phyloP scores from a whole-genome alignment of 345 rosid genomes.

The Brassica incana region DNA sequence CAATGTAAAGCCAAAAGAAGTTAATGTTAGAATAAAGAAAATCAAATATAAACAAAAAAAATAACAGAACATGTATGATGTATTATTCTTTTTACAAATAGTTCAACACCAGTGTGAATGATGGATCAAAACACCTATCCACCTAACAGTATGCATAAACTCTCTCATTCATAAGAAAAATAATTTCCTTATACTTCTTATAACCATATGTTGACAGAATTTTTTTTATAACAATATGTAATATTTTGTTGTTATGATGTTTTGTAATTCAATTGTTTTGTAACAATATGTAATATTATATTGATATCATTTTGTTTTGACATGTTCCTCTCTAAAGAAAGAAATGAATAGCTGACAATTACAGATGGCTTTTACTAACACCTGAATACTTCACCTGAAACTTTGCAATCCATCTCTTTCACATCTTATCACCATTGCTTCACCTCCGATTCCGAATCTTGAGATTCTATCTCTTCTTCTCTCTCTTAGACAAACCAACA shows the following conservation, averaged over 20 bases:
- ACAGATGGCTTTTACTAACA: constrained; percentile 21
- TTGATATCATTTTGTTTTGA: constrained; percentile 6
- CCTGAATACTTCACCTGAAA: constrained; percentile 35
- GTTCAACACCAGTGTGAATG: background rate
- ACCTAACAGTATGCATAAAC: constrained; percentile 1
- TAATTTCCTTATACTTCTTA: background rate
- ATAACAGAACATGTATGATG: background rate
- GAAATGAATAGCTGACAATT: background rate
- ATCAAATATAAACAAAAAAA: background rate
- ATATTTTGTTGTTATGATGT: background rate
- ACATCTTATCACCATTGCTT: constrained; percentile 18
- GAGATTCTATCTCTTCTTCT: background rate
- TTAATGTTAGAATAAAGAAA: background rate
- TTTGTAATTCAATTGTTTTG: background rate
- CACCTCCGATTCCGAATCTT: background rate
- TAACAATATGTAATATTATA: background rate
- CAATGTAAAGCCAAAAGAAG: background rate
- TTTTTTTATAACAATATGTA: background rate
- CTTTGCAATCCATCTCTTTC: constrained; percentile 8
- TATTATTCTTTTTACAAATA: background rate
- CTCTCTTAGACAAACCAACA: background rate
- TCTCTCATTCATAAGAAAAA: background rate
- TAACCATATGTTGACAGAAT: background rate
- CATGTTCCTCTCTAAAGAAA: background rate
- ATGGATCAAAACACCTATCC: background rate